Base-by-base conservation (phyloP, 306 rosid genomes). In the Sicyos edulis region DNA sequence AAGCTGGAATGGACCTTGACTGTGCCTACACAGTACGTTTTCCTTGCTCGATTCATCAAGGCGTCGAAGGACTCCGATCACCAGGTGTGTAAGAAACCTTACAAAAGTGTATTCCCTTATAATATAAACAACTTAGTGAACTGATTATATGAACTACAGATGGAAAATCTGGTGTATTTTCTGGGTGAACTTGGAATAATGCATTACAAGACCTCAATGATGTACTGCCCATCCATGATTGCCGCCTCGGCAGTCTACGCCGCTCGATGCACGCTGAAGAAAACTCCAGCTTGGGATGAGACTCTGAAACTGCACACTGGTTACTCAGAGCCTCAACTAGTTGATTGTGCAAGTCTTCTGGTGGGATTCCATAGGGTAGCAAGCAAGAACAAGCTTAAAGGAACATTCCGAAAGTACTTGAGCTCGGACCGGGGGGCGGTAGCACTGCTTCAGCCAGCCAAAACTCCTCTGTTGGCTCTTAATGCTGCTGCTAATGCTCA, bases 191-290 rank as follows among this genome's bases (percentile, higher is more conserved):
- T 92, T 76, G 97, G 87, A 1, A 59, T 82, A 75, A 86, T 83
- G 97, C 84, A 92, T 10, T 92, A 92, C 61, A 84, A 58, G 1
- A 82, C 84, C 54, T n/a, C 19, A n/a, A 79, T 88, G 15, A 80
- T 45, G 78, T 85, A 89, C 62, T 72, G 96, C 54, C 92, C 97
- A 29, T 92, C 97, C 5, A 88, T 89, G 95, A 20, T 92, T 77
- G 95, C 97, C 52, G 97, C 97, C 74, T 85, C 96, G 11, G 92
- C 97, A 26, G 97, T 92, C 53, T 89, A 78, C 52, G 95, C 92
- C 0, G 95, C 96, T 45, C 77, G 96, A n/a, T 82, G 89, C 84
- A 89, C 95, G 10, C 76, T 89, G 34, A 83, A 78, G 50, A 89
- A 83, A 80, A 71, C 44, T 4, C 92, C 92, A 5, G n/a, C 78